Evolutionary conservation across 176 grass and related monocot species (phyloP), one percentile per base, ranked within the genome.

Genomic region (Saccharum officinarum): DNA sequence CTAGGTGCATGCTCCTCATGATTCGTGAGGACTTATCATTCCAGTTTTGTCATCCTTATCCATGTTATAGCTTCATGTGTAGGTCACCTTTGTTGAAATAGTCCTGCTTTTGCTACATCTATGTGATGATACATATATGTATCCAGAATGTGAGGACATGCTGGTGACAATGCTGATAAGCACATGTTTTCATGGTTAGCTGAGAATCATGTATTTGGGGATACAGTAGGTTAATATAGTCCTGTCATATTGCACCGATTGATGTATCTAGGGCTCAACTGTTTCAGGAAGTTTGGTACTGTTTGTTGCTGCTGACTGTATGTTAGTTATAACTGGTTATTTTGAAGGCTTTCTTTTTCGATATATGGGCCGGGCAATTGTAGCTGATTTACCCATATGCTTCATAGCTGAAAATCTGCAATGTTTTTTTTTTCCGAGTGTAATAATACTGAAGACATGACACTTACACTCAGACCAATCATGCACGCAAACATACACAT

Each of bases 41-140:
- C 54, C 54, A 57, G 8, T 57, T 57, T 57, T 57, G 18, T 57
- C 54, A 57, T 57, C 77, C 83, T 81, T 85, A 89, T 85, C 88
- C 82, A n/a, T 81, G 77, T 75, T 62, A n/a, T 70, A 22, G 74
- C 80, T 89, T 89, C 87, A 30, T 54, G 49, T 68, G 45, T 83
- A 75, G 69, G 47, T 62, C 50, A 8, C 75, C 31, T 84, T 72
- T 76, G 69, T 36, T 69, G 38, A 81, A 22, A 1, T 79, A 55
- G 79, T 0, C 25, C 37, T 74, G 28, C 80, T 62, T 83, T 83
- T 61, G 60, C 16, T 75, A 34, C 36, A 30, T 28, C 28, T 14
- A 2, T 87, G 36, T 36, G 33, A 42, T 23, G n/a, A 41, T 60
- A 26, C 7, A 40, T 26, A 23, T 60, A 44, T 28, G 41, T 47